Base-by-base conservation (phyloP, 805 yeast genomes). In the Myxozyma lipomycoides region DNA sequence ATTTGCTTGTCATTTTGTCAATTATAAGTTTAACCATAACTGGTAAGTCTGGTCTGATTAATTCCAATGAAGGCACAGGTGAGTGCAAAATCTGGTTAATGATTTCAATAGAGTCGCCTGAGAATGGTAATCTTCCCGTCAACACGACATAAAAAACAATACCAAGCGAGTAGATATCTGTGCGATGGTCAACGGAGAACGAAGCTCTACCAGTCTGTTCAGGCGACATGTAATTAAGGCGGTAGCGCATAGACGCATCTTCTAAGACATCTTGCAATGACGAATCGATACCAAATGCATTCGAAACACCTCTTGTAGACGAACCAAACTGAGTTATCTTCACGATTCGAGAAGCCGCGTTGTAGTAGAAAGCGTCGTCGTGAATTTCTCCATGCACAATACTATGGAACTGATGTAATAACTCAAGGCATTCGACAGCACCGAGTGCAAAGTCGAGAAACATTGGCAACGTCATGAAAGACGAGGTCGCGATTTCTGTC, bases 131-230 rank as follows among this genome's bases (percentile, higher is more conserved):
- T 6, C 48, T 41, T 15, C 51, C 34, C 21, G 61, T 49, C 38
- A 59, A 50, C 6, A 59, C 15, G 9, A 54, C 43, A 47, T 45
- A 59, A 28, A 59, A 57, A 15, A 55, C 49, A 34, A 58, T 48
- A 3, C 62, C 62, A 15, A 58, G 49, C 6, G 60, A 51, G 48
- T 59, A 59, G 22, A 59, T 55, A 35, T 59, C 62, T n/a, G 60
- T 58, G 12, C 62, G 48, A 40, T 52, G 43, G 37, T 58, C 60
- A 32, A 51, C 49, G n/a, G 46, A 28, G 25, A 26, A 19, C 9
- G 60, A 42, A 18, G 59, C 48, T 4, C 56, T 51, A 4, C 62
- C 62, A 12, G 61, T 55, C 40, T 59, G 61, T 42, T 59, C 62
- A 7, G 62, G 62, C 3, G 60, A 52, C 4, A 57, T 34, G 28